These are phyloP conservation scores for Vanrija pseudolonga DNA, from an alignment of 1,284 basidiomycete genomes.

Conservation along the genomic window DNA sequence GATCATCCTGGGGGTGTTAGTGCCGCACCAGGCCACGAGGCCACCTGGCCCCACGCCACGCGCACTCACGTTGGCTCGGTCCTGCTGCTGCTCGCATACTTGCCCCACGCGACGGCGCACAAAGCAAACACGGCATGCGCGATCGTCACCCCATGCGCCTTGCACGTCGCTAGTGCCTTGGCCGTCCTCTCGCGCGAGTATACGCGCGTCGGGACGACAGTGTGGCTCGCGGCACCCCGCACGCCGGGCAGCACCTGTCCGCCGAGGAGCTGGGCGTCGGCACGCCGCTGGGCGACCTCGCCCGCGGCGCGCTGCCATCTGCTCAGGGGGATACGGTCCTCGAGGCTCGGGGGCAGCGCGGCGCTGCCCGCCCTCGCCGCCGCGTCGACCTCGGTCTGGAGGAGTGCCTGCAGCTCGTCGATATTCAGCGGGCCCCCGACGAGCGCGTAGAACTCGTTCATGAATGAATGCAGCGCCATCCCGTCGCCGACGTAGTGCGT, in stretches of 20 bases:
- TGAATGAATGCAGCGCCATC: constrained; percentile 69
- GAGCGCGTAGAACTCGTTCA: constrained; percentile 66
- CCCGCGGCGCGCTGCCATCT: neutral
- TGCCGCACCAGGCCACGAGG: neutral
- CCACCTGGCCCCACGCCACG: too few species aligned
- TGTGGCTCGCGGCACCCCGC: constrained; percentile 13
- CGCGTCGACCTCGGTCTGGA: neutral
- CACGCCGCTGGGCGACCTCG: constrained; percentile 34
- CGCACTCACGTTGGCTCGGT: constrained; percentile 58
- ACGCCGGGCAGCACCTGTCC: constrained; percentile 25
- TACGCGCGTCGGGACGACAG: constrained; percentile 28
- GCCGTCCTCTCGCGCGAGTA: constrained; percentile 32
- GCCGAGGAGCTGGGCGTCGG: constrained; percentile 11
- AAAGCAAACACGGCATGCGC: constrained; percentile 69
- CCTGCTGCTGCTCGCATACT: constrained; percentile 45
- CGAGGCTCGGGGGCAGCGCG: constrained; percentile 17
- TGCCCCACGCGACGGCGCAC: constrained; percentile 68
- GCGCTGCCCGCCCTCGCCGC: neutral
- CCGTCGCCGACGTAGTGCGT: constrained; percentile 73
- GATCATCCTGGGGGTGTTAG: constrained; percentile 57
- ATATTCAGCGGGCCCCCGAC: constrained; percentile 36
- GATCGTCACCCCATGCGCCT: constrained; percentile 66
- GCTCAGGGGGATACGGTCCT: constrained; percentile 17
- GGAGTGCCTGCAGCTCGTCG: constrained; percentile 19
- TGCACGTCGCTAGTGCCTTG: constrained; percentile 51